Percentiles rank a stretch among this genome's conserved stretches.
Evolutionary conservation across 768 basidiomycete genomes (phyloP).

Genomic region (Boletus reticulatus): DNA sequence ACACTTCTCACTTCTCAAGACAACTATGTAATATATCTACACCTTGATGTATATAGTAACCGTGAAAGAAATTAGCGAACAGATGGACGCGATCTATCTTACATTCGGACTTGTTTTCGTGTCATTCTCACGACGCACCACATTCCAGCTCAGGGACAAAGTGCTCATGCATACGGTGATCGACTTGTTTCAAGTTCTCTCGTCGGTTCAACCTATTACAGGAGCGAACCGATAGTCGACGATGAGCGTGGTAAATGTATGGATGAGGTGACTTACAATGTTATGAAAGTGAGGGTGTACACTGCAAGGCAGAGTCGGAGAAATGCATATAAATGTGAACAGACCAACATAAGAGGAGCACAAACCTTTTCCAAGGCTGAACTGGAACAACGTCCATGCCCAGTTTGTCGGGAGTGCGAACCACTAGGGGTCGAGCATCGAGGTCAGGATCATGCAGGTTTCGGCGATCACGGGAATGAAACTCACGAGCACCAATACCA

Average conservation of each 20-base stretch:
- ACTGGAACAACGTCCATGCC: conserved; percentile 12
- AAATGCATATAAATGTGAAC: background rate
- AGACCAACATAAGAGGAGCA: background rate
- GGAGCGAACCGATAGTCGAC: background rate
- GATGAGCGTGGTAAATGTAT: too few relatives aligned
- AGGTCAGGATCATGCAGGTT: too few relatives aligned
- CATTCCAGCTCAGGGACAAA: background rate
- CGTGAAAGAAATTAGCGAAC: too few relatives aligned
- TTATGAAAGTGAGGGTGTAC: conserved; percentile 17
- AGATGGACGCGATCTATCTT: too few relatives aligned
- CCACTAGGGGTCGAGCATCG: conserved; percentile 3
- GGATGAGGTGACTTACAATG: conserved; percentile 1
- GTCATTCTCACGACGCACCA: background rate
- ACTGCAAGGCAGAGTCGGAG: background rate
- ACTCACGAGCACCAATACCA: conserved; percentile 10
- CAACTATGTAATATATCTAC: too few relatives aligned
- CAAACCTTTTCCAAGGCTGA: conserved; percentile 15
- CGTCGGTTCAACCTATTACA: conserved; percentile 12
- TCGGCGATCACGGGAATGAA: background rate
- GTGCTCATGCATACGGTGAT: background rate
- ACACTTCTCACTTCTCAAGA: too few relatives aligned
- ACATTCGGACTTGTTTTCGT: background rate
- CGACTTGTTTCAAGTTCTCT: background rate
- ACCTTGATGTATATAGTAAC: too few relatives aligned
- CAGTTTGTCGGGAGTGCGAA: background rate